Evolutionary conservation across 805 yeast genomes (phyloP).

Genomic region (Starmerella kuoi): DNA sequence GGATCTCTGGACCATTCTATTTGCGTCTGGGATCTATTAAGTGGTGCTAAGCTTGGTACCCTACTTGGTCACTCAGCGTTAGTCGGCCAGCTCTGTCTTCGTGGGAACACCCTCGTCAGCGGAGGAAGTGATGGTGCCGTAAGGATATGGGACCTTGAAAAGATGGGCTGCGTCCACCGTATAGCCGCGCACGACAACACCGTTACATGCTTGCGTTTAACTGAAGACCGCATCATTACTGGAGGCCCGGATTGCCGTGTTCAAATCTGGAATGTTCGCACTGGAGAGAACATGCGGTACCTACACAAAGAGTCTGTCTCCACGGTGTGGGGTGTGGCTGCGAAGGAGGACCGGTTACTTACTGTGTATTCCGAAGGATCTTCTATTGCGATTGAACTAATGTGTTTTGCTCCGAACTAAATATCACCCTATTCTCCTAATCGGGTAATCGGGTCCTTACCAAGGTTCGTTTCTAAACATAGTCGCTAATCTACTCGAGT

Average conservation of each 20-base stretch:
- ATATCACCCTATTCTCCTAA: too few relatives aligned
- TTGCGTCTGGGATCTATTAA: constrained; percentile 84
- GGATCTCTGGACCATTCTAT: constrained; percentile 93
- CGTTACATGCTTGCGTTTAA: constrained; percentile 33
- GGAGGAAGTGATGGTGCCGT: constrained; percentile 82
- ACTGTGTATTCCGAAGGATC: constrained; percentile 25
- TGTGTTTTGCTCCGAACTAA: constrained; percentile 25
- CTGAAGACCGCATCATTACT: constrained; percentile 32
- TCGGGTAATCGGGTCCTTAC: too few relatives aligned
- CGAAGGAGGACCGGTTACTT: constrained; percentile 31
- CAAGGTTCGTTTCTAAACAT: too few relatives aligned
- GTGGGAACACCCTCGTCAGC: constrained; percentile 58
- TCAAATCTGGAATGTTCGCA: constrained; percentile 32
- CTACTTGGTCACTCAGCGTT: constrained; percentile 84
- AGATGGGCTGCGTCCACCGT: constrained; percentile 64
- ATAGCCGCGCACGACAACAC: constrained; percentile 36
- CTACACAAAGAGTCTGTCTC: constrained; percentile 26
- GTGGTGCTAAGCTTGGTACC: constrained; percentile 67
- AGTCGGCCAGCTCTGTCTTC: constrained; percentile 71
- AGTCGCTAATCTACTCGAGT: too few relatives aligned
- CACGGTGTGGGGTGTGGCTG: constrained; percentile 34
- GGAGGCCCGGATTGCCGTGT: constrained; percentile 36
- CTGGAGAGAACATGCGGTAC: constrained; percentile 32
- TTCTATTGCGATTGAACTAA: constrained; percentile 28
- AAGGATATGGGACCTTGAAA: constrained; percentile 69